These are phyloP conservation scores for Calonectria pteridis DNA, from an alignment of 2,329 filamentous ascomycete genomes.

Conservation along the genomic window DNA sequence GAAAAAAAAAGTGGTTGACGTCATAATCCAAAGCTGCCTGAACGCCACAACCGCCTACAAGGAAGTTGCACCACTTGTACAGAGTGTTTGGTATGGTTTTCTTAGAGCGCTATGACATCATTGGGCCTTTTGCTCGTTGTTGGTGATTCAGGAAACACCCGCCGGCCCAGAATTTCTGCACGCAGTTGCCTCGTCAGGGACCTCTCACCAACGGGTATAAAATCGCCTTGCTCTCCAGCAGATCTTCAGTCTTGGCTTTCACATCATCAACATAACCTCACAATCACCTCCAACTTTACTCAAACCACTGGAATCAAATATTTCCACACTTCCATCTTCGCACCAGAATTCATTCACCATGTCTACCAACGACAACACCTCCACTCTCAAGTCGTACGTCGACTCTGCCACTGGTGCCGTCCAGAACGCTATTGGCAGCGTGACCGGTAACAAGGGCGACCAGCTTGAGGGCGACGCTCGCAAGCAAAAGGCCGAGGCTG, in stretches of 20 bases:
- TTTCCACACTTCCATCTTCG: conserved; percentile 11
- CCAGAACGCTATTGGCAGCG: conserved; percentile 77
- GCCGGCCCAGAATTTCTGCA: conserved; percentile 18
- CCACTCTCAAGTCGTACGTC: conserved; percentile 83
- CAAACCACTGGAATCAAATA: background rate
- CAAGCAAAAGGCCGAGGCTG: conserved; percentile 73
- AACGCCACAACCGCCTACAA: conserved; percentile 15
- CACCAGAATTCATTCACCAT: conserved; percentile 36
- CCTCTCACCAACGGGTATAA: conserved; percentile 36
- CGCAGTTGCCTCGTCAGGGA: conserved; percentile 26
- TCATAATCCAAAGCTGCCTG: background rate
- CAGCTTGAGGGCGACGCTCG: conserved; percentile 74
- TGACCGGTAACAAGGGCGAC: conserved; percentile 80
- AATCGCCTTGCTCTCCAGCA: conserved; percentile 42
- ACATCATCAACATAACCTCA: background rate
- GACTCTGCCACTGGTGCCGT: conserved; percentile 79
- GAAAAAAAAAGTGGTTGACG: conserved; percentile 15
- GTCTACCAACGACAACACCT: conserved; percentile 60
- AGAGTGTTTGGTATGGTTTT: conserved; percentile 10
- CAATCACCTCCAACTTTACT: background rate
- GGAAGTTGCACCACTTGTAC: background rate
- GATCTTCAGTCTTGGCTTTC: background rate
- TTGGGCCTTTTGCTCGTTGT: background rate
- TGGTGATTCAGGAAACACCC: conserved; percentile 3
- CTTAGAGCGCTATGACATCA: conserved; percentile 40